Evolutionary conservation across 257 asterid species (phyloP).

Genomic region (Salvia hispanica): DNA sequence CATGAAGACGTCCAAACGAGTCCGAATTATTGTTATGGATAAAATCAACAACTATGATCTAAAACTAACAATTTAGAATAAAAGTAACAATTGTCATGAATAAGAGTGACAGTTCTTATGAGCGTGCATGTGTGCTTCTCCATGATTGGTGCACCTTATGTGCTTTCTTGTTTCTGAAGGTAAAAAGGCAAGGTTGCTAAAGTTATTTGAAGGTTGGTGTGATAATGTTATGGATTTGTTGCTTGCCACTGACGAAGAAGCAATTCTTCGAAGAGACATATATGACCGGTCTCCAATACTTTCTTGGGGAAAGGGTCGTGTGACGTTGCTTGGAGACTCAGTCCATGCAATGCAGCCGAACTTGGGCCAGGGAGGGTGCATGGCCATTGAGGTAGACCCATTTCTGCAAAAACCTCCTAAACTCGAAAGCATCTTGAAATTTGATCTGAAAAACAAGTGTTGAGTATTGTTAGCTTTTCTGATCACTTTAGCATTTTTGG

Average conservation of each 20-base stretch:
- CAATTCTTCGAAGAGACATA: slow-evolving; percentile 91
- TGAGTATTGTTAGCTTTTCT: background rate
- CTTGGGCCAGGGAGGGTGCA: slow-evolving; percentile 99
- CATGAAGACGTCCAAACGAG: too few species aligned
- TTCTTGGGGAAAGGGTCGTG: slow-evolving; percentile 94
- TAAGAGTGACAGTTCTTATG: too few species aligned
- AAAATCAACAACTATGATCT: too few species aligned
- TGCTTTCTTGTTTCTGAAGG: slow-evolving; percentile 43
- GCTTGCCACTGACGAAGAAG: slow-evolving; percentile 84
- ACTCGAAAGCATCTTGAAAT: background rate
- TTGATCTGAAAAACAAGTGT: background rate
- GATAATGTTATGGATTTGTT: slow-evolving; percentile 83
- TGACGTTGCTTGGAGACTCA: slow-evolving; percentile 97
- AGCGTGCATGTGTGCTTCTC: too few species aligned
- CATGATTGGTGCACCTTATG: too few species aligned
- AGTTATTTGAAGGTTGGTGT: slow-evolving; percentile 90
- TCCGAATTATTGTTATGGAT: too few species aligned
- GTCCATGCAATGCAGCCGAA: slow-evolving; percentile 99
- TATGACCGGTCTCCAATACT: slow-evolving; percentile 75
- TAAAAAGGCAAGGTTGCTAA: slow-evolving; percentile 74
- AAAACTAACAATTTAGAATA: too few species aligned
- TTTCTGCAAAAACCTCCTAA: background rate
- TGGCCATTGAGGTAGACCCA: slow-evolving; percentile 99
- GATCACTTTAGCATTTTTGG: too few species aligned
- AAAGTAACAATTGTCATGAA: too few species aligned